A percentile compares a stretch with the other conserved stretches of the same genome.
phyloP scores from a whole-genome alignment of 1,284 basidiomycete species.

The Porogramme epimiltina region DNA sequence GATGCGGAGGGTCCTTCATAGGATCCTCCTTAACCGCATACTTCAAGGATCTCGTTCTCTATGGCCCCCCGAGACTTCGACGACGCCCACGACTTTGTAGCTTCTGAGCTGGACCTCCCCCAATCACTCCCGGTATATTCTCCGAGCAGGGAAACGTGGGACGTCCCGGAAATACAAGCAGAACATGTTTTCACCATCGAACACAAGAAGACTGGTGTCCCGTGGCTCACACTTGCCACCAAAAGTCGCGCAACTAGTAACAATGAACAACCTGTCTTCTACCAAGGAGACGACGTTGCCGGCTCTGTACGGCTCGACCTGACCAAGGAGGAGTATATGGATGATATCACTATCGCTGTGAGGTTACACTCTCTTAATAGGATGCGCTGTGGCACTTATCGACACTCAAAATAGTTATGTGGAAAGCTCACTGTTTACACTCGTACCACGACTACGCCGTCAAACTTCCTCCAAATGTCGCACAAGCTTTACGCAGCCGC shows the following conservation, averaged over 20 bases:
- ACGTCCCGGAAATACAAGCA: constrained; percentile 13
- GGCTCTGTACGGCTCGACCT: constrained; percentile 48
- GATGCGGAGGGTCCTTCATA: too few relatives aligned
- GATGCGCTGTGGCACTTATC: too few relatives aligned
- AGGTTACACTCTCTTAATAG: too few relatives aligned
- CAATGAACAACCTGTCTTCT: constrained; percentile 39
- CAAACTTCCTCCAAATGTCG: constrained; percentile 40
- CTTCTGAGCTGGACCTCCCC: constrained; percentile 4
- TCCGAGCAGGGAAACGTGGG: constrained; percentile 8
- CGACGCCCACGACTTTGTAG: too few relatives aligned
- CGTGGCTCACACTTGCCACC: constrained; percentile 46
- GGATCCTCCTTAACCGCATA: too few relatives aligned
- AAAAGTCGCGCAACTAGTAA: constrained; percentile 40
- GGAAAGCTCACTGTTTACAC: constrained; percentile 20
- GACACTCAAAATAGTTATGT: constrained; percentile 27
- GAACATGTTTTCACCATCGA: constrained; percentile 22
- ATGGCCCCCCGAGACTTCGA: too few relatives aligned
- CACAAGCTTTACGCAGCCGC: constrained; percentile 25
- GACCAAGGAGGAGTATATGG: constrained; percentile 44
- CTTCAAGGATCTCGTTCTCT: too few relatives aligned
- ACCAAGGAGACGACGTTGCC: constrained; percentile 44
- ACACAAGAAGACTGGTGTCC: constrained; percentile 21
- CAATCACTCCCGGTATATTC: constrained; percentile 21
- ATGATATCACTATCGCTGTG: constrained; percentile 45
- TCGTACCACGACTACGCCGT: constrained; percentile 3